Conservation (phyloP, 2,329 filamentous ascomycete genomes). For the Teratosphaeria gauchensis region DNA sequence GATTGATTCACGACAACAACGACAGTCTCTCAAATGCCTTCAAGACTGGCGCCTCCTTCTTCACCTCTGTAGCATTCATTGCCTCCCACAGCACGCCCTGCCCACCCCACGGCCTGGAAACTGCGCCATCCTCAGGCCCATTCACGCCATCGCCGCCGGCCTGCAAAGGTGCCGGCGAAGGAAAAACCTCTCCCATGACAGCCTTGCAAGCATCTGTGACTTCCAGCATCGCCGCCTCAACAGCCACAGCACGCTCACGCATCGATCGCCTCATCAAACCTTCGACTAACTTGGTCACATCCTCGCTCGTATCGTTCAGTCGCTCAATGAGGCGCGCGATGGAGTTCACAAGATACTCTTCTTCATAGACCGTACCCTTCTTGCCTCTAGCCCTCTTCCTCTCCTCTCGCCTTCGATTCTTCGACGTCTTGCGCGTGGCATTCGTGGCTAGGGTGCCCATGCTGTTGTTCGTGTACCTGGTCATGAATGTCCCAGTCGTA, state of each 20-base stretch:
- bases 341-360: conserved; percentile 89
- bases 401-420: conserved; percentile 83
- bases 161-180: conserved; percentile 19
- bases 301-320: conserved; percentile 61
- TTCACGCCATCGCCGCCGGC: conserved; percentile 8
- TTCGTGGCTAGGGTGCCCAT: conserved; percentile 61
- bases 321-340: conserved; percentile 75
- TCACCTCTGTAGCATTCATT: conserved; percentile 26
- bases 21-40: conserved; percentile 41
- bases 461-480: conserved; percentile 72
- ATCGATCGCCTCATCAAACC: conserved; percentile 72
- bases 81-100: conserved; percentile 39
- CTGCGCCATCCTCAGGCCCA: background rate
- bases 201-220: conserved; percentile 59
- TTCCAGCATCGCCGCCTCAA: conserved; percentile 64
- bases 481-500: conserved; percentile 79
- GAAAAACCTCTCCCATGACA: conserved; percentile 63
- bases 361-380: conserved; percentile 95
- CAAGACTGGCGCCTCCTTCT: conserved; percentile 42
- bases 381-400: conserved; percentile 89
- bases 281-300: conserved; percentile 65
- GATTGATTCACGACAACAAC: conserved; percentile 12
- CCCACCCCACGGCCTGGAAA: conserved; percentile 29
- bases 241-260: conserved; percentile 73
- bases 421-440: conserved; percentile 69